Base-by-base conservation (phyloP, 148 eudicot species). In the Agrostemma githago region DNA sequence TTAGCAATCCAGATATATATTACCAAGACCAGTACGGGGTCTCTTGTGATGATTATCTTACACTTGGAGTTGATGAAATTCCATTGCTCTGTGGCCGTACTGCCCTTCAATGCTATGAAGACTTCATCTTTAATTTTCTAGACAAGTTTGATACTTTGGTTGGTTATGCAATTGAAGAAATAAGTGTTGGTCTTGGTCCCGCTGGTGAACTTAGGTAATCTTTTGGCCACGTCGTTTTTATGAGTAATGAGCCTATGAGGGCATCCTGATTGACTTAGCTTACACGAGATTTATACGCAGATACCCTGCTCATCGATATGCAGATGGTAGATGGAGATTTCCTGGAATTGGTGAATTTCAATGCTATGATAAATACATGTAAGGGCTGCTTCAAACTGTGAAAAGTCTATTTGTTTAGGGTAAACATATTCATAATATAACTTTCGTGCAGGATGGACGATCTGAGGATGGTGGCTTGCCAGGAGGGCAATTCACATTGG, bases 301-400 rank as follows among this genome's bases (percentile, higher is more conserved):
- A 81, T 87, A 89, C 74, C 90, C 90, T 38, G 85, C 90, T 40
- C 87, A 87, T 80, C 85, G 88, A 39, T 77, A 76, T 72, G 82
- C 79, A 44, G 84, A 87, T 74, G 85, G 89, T 69, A 84, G 87
- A 76, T 89, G 93, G 90, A 81, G 75, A 72, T 89, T 87, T 82
- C 93, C 93, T 48, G 93, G 93, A 68, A 86, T 87, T 76, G 93
- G 93, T 74, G 90, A 87, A 82, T 86, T 89, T 68, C 92, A 89
- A 72, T 85, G 91, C 78, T 88, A 84, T 71, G 91, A 88, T 77
- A 85, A 88, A 68, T 87, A 85, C 81, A 87, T 87, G 90, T 87
- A 79, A n/a, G 86, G 73, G 59, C 70, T 42, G 21, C 67, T 62
- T 34, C 37, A 21, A 41, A 12, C 62, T 59, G 65, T 11, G 14